Evolutionary conservation across 257 asterid species (phyloP), one percentile per base, ranked within the genome.

Genomic region (Handroanthus guayacan): DNA sequence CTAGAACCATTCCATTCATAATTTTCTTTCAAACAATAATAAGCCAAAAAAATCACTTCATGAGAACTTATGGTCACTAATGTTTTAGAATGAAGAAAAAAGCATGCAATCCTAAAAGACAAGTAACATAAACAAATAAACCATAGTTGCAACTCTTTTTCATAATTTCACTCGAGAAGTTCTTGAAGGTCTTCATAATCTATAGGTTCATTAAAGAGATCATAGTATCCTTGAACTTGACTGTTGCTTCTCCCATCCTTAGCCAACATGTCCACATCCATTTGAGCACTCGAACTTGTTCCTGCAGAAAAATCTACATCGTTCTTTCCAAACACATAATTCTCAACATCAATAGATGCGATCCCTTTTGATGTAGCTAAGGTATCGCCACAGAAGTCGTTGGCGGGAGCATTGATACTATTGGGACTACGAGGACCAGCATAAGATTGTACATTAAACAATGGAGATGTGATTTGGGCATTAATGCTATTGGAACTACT

Each of bases 171-270:
- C 9, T 71, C 17, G 1, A 71, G 76, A 7, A 71, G 56, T 38
- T 71, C 67, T 17, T 17, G 51, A 17, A 71, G 54, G 18, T 13
- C 54, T 38, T 71, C 67, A 71, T 55, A 71, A 14, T 38, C 67
- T 20, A 17, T 54, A 12, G 37, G 56, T 9, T 56, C 56, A 5
- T 56, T 67, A 52, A 12, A 36, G 7, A 69, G 56, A 1, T 6
- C 41, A 31, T 13, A 13, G 47, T 45, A 67, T 48, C 48, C 48
- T 25, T 52, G 25, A 8, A 44, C 25, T 51, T 34, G 54, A 14
- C 39, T 16, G 6, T 39, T 18, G 67, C 54, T 9, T 41, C 41
- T 17, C 3, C 20, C 18, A 56, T 71, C 18, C 39, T 18, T 25
- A 10, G 41, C 18, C 17, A 56, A 9, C 67, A 70, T 5, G 5